Percentiles rank a stretch among this genome's conserved stretches.
phyloP scores from a whole-genome alignment of 1,284 basidiomycete species.

The Melampsora larici-populina region DNA sequence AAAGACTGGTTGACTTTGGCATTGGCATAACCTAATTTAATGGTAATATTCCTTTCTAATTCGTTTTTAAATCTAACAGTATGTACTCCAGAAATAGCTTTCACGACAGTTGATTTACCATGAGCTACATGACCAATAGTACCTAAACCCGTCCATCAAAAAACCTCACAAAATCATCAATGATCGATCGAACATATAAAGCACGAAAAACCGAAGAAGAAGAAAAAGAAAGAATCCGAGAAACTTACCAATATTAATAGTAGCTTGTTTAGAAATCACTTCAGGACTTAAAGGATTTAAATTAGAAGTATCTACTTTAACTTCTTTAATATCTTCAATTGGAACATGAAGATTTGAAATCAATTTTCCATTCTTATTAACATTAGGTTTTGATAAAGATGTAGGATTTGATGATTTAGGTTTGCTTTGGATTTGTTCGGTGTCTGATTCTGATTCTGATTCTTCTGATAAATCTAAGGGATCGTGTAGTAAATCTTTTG shows the following conservation, averaged over 20 bases:
- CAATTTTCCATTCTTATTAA: no score
- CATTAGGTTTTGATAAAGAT: no score
- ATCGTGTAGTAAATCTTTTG: no score
- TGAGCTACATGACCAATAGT: slow-evolving; percentile 61
- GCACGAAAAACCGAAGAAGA: no score
- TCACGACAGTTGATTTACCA: slow-evolving; percentile 98
- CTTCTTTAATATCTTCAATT: slow-evolving; percentile 45
- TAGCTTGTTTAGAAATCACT: slow-evolving; percentile 94
- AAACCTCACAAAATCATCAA: background rate
- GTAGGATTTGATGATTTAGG: no score
- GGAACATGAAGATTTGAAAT: background rate
- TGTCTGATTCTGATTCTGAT: no score
- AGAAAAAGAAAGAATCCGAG: background rate
- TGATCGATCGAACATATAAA: background rate
- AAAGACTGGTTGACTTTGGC: slow-evolving; percentile 81
- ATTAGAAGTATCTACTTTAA: slow-evolving; percentile 53
- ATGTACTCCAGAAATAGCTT: slow-evolving; percentile 98
- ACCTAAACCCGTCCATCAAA: no score
- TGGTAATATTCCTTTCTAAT: slow-evolving; percentile 95
- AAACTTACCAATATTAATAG: slow-evolving; percentile 51
- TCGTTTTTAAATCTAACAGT: slow-evolving; percentile 99
- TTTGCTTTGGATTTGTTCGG: no score
- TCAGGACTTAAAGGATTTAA: slow-evolving; percentile 88
- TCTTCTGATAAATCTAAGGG: no score
- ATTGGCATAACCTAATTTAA: slow-evolving; percentile 97